Conservation (phyloP, 2,329 filamentous ascomycete species). For the Bipolaris zeicola region DNA sequence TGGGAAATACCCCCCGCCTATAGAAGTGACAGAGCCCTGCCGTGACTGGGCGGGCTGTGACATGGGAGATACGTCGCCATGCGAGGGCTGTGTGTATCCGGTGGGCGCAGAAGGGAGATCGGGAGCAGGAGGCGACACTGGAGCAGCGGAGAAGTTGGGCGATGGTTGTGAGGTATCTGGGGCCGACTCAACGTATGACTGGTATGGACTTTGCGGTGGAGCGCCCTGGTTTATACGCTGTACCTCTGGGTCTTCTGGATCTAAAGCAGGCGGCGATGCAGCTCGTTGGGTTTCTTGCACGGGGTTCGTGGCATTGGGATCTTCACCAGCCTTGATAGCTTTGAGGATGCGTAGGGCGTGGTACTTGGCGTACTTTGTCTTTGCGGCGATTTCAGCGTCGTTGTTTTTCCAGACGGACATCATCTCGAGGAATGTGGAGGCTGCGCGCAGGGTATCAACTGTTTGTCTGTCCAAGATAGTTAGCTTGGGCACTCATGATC, state of each 20-base stretch:
- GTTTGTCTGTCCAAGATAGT: constrained; percentile 68
- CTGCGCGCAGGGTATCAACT: constrained; percentile 90
- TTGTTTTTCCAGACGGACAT: constrained; percentile 78
- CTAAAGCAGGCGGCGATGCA: constrained; percentile 55
- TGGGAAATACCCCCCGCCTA: constrained; percentile 65
- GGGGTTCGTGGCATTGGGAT: constrained; percentile 91
- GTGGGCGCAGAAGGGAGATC: constrained; percentile 38
- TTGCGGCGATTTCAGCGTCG: constrained; percentile 77
- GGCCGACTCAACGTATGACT: constrained; percentile 65
- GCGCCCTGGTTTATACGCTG: constrained; percentile 55
- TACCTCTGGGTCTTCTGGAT: constrained; percentile 69
- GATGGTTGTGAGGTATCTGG: constrained; percentile 61
- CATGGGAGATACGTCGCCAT: constrained; percentile 60
- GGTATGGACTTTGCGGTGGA: constrained; percentile 35
- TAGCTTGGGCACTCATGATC: constrained; percentile 3
- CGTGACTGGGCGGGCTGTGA: constrained; percentile 53
- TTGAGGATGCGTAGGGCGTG: constrained; percentile 90
- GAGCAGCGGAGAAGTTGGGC: constrained; percentile 46
- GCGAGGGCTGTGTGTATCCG: constrained; percentile 46
- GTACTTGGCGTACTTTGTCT: constrained; percentile 96
- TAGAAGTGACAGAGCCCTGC: constrained; percentile 52
- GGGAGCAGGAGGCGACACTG: constrained; percentile 56
- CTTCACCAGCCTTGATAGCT: constrained; percentile 86
- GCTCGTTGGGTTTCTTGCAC: constrained; percentile 58
- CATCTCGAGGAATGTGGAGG: constrained; percentile 89